Evolutionary conservation across 176 grass and related monocot genomes (phyloP).

Genomic region (Musa itinerans): DNA sequence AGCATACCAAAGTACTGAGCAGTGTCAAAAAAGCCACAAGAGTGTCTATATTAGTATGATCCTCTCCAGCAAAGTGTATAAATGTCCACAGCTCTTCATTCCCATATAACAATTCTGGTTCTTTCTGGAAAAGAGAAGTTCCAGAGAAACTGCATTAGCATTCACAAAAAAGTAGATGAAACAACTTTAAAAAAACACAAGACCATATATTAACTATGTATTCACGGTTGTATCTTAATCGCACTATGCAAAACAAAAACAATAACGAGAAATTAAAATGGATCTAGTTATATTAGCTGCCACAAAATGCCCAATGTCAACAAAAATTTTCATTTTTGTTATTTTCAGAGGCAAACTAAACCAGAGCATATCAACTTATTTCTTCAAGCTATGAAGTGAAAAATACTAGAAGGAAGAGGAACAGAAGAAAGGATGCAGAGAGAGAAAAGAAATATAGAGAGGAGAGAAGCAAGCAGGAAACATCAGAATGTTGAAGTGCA

Average conservation of each 20-base stretch:
- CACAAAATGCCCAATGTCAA: neutral
- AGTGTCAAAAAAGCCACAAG: slow-evolving; percentile 88
- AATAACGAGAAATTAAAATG: neutral
- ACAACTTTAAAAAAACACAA: slow-evolving; percentile 2
- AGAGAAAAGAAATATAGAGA: neutral
- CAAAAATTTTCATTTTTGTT: neutral
- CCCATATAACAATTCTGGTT: slow-evolving; percentile 77
- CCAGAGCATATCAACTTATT: neutral
- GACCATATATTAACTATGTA: neutral
- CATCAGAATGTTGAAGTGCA: neutral
- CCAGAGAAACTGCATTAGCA: slow-evolving; percentile 11
- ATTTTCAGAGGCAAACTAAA: neutral
- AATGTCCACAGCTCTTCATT: slow-evolving; percentile 92
- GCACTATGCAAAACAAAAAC: neutral
- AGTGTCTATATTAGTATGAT: slow-evolving; percentile 83
- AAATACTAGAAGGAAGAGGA: neutral
- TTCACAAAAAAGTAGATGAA: slow-evolving; percentile 12
- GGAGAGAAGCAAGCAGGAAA: neutral
- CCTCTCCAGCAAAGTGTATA: slow-evolving; percentile 75
- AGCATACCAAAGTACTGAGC: slow-evolving; percentile 77
- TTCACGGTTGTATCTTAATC: neutral
- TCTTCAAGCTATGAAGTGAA: neutral
- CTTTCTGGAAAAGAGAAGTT: slow-evolving; percentile 45
- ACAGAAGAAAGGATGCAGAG: neutral
- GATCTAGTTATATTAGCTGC: neutral